phyloP scores from a whole-genome alignment of 2,329 filamentous ascomycete species.

The Paecilomyces dactylethromorphus region DNA sequence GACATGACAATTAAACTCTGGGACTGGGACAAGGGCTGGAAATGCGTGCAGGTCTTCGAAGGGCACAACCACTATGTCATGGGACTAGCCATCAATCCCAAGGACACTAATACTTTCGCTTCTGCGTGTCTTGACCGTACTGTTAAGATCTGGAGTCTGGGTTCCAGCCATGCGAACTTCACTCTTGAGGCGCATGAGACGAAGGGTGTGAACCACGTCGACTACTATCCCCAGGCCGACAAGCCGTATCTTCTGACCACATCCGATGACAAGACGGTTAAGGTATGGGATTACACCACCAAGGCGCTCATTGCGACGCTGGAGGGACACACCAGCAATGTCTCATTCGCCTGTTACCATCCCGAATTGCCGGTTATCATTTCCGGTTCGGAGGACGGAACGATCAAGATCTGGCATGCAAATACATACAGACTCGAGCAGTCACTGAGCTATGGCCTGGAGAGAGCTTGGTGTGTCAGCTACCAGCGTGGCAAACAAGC shows the following conservation, averaged over 20 bases:
- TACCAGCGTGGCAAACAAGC: conserved; percentile 94
- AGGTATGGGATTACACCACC: conserved; percentile 98
- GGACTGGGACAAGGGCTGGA: conserved; percentile 99
- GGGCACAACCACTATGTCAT: conserved; percentile 96
- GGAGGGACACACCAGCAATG: conserved; percentile 95
- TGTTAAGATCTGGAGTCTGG: conserved; percentile 96
- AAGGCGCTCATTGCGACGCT: conserved; percentile 95
- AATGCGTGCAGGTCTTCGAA: conserved; percentile 94
- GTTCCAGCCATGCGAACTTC: conserved; percentile 89
- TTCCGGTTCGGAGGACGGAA: conserved; percentile 94
- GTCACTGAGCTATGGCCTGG: conserved; percentile 89
- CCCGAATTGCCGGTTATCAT: conserved; percentile 95
- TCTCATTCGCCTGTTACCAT: conserved; percentile 97
- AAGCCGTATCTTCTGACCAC: conserved; percentile 89
- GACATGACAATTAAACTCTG: conserved; percentile 98
- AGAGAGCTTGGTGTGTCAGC: conserved; percentile 94
- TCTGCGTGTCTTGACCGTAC: conserved; percentile 94
- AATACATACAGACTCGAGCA: conserved; percentile 96
- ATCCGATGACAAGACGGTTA: conserved; percentile 92
- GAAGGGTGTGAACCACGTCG: conserved; percentile 96
- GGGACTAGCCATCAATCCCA: conserved; percentile 94
- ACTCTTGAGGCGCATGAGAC: conserved; percentile 95
- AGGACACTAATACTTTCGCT: conserved; percentile 88
- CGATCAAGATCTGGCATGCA: conserved; percentile 96
- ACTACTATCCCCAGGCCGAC: conserved; percentile 67